A percentile compares a stretch with the other conserved stretches of the same genome.
These are phyloP conservation scores for Ophiostoma populinum DNA, from an alignment of 2,329 filamentous ascomycete genomes.

Conservation along the genomic window DNA sequence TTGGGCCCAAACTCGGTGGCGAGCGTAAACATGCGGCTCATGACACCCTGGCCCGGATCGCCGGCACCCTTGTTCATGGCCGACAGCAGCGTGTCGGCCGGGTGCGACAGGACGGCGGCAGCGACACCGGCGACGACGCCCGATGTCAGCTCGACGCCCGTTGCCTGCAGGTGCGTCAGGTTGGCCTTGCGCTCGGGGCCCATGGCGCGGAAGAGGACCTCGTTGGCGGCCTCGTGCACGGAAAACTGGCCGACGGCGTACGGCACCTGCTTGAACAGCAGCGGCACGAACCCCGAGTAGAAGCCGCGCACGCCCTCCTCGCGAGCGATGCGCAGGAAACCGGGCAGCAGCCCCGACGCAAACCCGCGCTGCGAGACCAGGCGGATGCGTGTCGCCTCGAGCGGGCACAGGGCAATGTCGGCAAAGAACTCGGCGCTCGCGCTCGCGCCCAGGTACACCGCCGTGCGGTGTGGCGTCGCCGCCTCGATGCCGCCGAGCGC, in stretches of 20 bases:
- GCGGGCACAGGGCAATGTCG: constrained; percentile 72
- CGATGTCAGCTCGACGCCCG: constrained; percentile 68
- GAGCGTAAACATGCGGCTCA: constrained; percentile 34
- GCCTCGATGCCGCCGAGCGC: constrained; percentile 35
- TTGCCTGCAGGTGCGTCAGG: constrained; percentile 55
- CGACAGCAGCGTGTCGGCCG: constrained; percentile 50
- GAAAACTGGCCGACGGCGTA: constrained; percentile 94
- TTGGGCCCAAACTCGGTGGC: constrained; percentile 33
- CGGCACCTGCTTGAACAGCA: constrained; percentile 77
- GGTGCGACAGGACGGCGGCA: constrained; percentile 75
- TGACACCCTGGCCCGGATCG: constrained; percentile 27
- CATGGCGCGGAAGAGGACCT: constrained; percentile 52
- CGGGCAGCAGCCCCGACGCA: constrained; percentile 51
- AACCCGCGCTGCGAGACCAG: constrained; percentile 70
- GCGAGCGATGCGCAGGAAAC: constrained; percentile 58
- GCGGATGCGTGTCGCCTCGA: constrained; percentile 66
- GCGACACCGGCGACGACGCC: constrained; percentile 80
- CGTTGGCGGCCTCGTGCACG: constrained; percentile 76
- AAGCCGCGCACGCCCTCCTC: constrained; percentile 69
- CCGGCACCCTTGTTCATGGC: constrained; percentile 39
- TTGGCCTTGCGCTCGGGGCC: constrained; percentile 49
- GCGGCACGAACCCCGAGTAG: constrained; percentile 79
- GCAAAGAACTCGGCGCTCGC: constrained; percentile 55
- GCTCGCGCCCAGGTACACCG: constrained; percentile 56
- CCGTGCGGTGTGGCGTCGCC: constrained; percentile 27